Evolutionary conservation across 495 filamentous ascomycete genomes (phyloP), one percentile per base, ranked within the genome.

Genomic region (Entonaema liquescens): DNA sequence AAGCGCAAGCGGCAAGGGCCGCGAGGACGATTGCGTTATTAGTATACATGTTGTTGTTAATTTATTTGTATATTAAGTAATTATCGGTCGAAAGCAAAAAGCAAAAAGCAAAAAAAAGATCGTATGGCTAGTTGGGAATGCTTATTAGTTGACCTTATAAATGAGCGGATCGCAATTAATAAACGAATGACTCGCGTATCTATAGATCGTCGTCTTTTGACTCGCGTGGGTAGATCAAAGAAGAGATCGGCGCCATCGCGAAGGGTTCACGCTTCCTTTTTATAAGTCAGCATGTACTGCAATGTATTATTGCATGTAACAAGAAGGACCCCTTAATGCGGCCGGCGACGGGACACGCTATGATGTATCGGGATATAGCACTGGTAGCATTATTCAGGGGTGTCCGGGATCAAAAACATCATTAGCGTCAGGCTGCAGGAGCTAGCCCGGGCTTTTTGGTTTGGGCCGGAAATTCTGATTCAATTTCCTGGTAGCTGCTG

Each of bases 331-430:
- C 62, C 69, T 52, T 62, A 62, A 71, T 62, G 60, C 9, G 5
- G 29, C 52, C 23, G 44, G n/a, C 58, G 38, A 53, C 42, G 40
- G 40, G 17, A 57, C 50, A 53, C 62, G 31, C 69, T 64, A 67
- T 49, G 70, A 72, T 68, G 60, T 19, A 42, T 68, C 64, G 49
- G 65, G 70, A 47, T 31, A 47, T 66, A 55, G 52, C 53, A 25
- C 19, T 23, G 17, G 12, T 53, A 29, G 23, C 13, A 53, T 26
- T 59, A 15, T 60, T 44, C 64, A 38, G 50, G 70, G 69, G 53
- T 65, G 25, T 42, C 67, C 49, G 55, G 61, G 57, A 25, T 65
- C 44, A 31, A 56, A 59, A 49, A 28, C 58, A 19, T 50, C 11
- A 3, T 62, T 57, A 50, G 55, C 60, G 50, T 28, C 50, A 35